phyloP scores from a whole-genome alignment of 352 stramenopile genomes.

The Phytophthora citricola region DNA sequence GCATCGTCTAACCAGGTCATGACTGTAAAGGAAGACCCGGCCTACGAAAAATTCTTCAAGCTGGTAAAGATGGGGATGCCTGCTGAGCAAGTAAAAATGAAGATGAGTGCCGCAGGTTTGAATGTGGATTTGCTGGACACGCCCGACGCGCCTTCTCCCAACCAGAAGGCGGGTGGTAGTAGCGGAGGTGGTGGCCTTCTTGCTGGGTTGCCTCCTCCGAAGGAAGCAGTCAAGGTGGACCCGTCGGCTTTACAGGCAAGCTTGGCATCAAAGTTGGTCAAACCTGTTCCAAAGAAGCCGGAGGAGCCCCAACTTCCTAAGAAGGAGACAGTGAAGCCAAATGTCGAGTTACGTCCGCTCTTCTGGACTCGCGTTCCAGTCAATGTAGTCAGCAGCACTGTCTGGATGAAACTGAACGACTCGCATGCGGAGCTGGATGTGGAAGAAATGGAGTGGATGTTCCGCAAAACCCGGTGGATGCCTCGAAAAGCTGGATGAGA shows the following conservation, averaged over 20 bases:
- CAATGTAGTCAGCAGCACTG: constrained; percentile 86
- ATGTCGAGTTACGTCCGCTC: constrained; percentile 85
- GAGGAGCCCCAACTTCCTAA: constrained; percentile 84
- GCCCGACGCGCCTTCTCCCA: constrained; percentile 75
- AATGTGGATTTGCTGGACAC: constrained; percentile 73
- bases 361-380: constrained; percentile 91
- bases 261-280: constrained; percentile 56
- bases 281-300: constrained; percentile 51
- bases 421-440: constrained; percentile 70
- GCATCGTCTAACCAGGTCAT: constrained; percentile 36
- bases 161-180: constrained; percentile 46
- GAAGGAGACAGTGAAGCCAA: constrained; percentile 87
- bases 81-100: constrained; percentile 93
- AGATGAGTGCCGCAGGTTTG: constrained; percentile 84
- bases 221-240: constrained; percentile 76
- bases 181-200: constrained; percentile 41
- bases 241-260: constrained; percentile 67
- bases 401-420: constrained; percentile 89
- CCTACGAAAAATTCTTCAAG: constrained; percentile 97
- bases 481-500: constrained; percentile 80
- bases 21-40: constrained; percentile 92
- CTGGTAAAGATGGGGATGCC: constrained; percentile 92
- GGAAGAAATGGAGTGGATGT: constrained; percentile 91
- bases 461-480: constrained; percentile 81
- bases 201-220: constrained; percentile 62